Evolutionary conservation across 2,329 filamentous ascomycete genomes (phyloP).

Genomic region (Coniochaeta prunicola): DNA sequence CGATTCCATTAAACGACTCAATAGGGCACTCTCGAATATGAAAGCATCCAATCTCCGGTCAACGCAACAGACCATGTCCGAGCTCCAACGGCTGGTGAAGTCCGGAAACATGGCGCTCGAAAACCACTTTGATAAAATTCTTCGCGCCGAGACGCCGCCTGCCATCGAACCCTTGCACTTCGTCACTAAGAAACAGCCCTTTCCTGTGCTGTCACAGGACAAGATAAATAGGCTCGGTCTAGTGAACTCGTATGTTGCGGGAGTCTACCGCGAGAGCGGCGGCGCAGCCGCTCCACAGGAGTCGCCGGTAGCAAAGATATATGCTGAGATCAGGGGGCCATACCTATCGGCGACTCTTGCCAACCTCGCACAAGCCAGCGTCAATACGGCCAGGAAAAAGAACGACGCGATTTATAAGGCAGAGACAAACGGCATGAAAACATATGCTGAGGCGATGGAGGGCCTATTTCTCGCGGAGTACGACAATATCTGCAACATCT

Average conservation of each 20-base stretch:
- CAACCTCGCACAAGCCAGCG: slow-evolving; percentile 79
- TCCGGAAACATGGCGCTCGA: slow-evolving; percentile 79
- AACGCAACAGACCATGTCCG: slow-evolving; percentile 81
- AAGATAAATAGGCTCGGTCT: slow-evolving; percentile 67
- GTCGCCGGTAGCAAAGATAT: slow-evolving; percentile 71
- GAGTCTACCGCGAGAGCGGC: slow-evolving; percentile 45
- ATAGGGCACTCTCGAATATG: slow-evolving; percentile 76
- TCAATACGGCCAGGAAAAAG: slow-evolving; percentile 77
- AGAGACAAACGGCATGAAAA: slow-evolving; percentile 85
- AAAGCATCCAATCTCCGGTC: slow-evolving; percentile 84
- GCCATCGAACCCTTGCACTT: slow-evolving; percentile 86
- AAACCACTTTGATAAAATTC: slow-evolving; percentile 69
- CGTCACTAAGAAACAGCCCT: slow-evolving; percentile 81
- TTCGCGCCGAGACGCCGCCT: slow-evolving; percentile 68
- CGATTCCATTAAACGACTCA: slow-evolving; percentile 80
- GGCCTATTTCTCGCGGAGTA: slow-evolving; percentile 83
- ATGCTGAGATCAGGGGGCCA: slow-evolving; percentile 76
- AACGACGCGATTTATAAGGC: slow-evolving; percentile 78
- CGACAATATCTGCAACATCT: slow-evolving; percentile 83
- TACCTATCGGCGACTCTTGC: slow-evolving; percentile 78
- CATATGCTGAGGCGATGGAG: slow-evolving; percentile 82
- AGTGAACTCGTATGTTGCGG: slow-evolving; percentile 70
- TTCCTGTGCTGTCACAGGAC: slow-evolving; percentile 73
- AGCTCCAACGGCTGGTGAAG: slow-evolving; percentile 70
- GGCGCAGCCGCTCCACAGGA: slow-evolving; percentile 40